Evolutionary conservation across 768 basidiomycete species (phyloP).

Genomic region (Mycena pura): DNA sequence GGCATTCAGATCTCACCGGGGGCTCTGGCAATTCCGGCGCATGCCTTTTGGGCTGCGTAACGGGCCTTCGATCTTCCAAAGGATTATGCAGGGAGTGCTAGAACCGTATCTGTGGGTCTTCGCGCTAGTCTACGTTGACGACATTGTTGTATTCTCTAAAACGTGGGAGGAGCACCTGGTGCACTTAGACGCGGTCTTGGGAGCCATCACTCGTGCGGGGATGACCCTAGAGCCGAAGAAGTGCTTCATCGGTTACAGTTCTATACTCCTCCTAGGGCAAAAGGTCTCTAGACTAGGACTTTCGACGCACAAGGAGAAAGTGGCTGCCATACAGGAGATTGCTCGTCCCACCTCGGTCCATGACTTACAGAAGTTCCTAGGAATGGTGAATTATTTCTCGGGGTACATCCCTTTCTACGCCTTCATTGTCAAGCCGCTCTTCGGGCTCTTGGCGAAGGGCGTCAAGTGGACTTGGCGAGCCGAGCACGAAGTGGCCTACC

Average conservation of each 20-base stretch:
- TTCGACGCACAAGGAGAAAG: conserved; percentile 28
- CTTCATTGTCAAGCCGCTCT: no score
- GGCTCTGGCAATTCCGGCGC: conserved; percentile 36
- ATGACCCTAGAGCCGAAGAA: conserved; percentile 34
- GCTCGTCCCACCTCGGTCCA: no score
- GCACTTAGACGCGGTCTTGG: conserved; percentile 24
- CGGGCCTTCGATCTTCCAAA: background rate
- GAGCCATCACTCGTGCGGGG: conserved; percentile 19
- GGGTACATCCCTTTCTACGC: no score
- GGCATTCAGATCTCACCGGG: conserved; percentile 38
- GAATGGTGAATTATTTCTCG: no score
- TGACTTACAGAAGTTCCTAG: no score
- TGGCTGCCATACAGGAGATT: conserved; percentile 25
- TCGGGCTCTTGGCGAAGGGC: no score
- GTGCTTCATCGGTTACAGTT: conserved; percentile 31
- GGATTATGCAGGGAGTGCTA: background rate
- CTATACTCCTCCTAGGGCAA: conserved; percentile 32
- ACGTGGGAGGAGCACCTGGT: conserved; percentile 27
- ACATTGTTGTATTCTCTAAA: conserved; percentile 25
- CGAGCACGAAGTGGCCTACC: no score
- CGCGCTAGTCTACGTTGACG: conserved; percentile 31
- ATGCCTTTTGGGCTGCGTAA: no score
- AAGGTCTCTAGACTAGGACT: conserved; percentile 24
- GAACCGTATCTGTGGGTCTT: background rate
- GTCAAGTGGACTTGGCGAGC: no score